These are phyloP conservation scores for Fraxinus baroniana DNA, from an alignment of 305 asterid species.

Conservation along the genomic window DNA sequence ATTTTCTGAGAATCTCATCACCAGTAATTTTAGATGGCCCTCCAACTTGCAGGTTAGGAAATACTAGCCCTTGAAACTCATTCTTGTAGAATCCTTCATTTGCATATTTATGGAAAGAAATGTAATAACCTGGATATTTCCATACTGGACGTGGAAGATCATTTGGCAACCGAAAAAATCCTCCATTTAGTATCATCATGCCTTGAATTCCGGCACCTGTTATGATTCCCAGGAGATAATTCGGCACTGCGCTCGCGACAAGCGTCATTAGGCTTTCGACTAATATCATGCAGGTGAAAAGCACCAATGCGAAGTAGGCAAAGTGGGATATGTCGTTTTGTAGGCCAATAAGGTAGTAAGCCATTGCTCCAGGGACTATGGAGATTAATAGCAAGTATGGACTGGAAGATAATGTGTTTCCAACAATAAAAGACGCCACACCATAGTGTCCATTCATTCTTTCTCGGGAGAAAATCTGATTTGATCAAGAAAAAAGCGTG, in stretches of 20 bases:
- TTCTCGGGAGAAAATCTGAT: slow-evolving; percentile 47
- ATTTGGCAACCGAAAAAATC: slow-evolving; percentile 49
- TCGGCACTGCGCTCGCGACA: slow-evolving; percentile 50
- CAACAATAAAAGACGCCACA: slow-evolving; percentile 44
- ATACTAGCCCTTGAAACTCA: slow-evolving; percentile 45
- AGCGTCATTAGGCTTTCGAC: slow-evolving; percentile 69
- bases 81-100: slow-evolving; percentile 61
- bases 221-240: slow-evolving; percentile 63
- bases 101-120: slow-evolving; percentile 59
- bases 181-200: slow-evolving; percentile 54
- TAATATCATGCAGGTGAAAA: slow-evolving; percentile 51
- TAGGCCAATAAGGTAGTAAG: slow-evolving; percentile 56
- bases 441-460: slow-evolving; percentile 56
- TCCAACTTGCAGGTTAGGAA: slow-evolving; percentile 29
- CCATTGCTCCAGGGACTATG: slow-evolving; percentile 45
- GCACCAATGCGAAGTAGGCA: slow-evolving; percentile 33
- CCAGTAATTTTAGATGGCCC: slow-evolving; percentile 35
- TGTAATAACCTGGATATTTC: slow-evolving; percentile 54
- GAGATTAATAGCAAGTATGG: slow-evolving; percentile 44
- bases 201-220: slow-evolving; percentile 64
- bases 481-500: background rate
- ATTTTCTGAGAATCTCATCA: slow-evolving; percentile 43
- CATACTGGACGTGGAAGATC: slow-evolving; percentile 55
- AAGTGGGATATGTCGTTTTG: slow-evolving; percentile 47
- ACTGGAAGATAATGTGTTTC: slow-evolving; percentile 46